A percentile compares a stretch with the other conserved stretches of the same genome.
These are phyloP conservation scores for Odontarrhena argentea DNA, from an alignment of 345 rosid genomes.

Conservation along the genomic window DNA sequence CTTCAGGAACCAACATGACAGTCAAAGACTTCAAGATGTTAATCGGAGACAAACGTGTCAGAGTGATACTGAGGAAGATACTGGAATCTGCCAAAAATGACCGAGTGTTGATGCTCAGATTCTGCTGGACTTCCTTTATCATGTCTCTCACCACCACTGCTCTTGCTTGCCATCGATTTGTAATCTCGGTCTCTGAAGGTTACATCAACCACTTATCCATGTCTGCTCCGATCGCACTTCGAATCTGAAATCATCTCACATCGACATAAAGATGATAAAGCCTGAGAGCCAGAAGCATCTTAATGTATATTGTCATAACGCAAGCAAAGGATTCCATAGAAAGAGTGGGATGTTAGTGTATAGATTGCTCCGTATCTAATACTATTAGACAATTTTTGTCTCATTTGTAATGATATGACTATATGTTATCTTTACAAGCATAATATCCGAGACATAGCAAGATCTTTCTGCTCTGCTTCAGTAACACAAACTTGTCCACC, in stretches of 20 bases:
- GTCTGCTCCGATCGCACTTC: conserved; percentile 52
- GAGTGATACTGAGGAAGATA: conserved; percentile 60
- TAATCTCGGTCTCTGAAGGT: conserved; percentile 61
- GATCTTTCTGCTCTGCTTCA: not conserved
- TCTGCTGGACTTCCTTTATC: conserved; percentile 61
- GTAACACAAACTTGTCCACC: not conserved
- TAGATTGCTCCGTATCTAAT: conserved; percentile 20
- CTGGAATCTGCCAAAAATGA: conserved; percentile 59
- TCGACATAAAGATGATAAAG: too few species aligned
- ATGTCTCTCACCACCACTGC: conserved; percentile 62
- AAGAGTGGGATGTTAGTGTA: conserved; percentile 23
- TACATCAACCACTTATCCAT: conserved; percentile 46
- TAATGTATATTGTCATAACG: conserved; percentile 22
- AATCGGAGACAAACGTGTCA: conserved; percentile 66
- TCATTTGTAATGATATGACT: conserved; percentile 10
- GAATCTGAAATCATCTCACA: conserved; percentile 25
- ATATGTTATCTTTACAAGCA: conserved; percentile 10
- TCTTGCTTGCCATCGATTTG: conserved; percentile 60
- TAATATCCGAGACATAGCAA: not conserved
- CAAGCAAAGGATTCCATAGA: conserved; percentile 18
- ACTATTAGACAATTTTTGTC: conserved; percentile 18
- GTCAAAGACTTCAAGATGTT: conserved; percentile 49
- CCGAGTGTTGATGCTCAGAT: conserved; percentile 61
- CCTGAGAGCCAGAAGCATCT: not conserved
- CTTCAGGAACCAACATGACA: conserved; percentile 47